phyloP scores from a whole-genome alignment of 192 early-diverging fungal genomes.

The Diversispora epigaea region DNA sequence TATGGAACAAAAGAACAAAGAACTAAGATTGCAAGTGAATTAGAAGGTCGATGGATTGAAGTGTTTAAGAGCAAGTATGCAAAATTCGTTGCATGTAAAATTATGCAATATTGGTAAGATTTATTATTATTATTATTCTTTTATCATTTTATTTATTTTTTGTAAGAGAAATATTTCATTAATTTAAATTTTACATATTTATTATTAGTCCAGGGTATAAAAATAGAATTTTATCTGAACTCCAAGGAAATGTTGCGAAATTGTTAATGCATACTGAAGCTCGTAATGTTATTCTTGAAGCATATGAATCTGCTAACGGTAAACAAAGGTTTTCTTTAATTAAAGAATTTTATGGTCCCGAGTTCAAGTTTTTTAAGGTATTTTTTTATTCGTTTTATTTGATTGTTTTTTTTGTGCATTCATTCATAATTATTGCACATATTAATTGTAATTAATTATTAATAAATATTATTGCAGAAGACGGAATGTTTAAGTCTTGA shows the following conservation, averaged over 20 bases:
- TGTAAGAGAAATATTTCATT: neutral
- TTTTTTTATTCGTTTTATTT: neutral
- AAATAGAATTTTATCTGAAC: constrained; percentile 70
- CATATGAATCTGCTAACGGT: constrained; percentile 76
- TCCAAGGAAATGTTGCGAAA: constrained; percentile 78
- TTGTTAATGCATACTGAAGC: constrained; percentile 89
- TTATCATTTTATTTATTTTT: neutral
- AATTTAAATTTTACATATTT: neutral
- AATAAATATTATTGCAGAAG: neutral
- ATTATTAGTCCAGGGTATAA: constrained; percentile 59
- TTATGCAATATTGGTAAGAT: constrained; percentile 78
- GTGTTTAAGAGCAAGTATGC: constrained; percentile 81
- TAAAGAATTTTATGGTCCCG: constrained; percentile 92
- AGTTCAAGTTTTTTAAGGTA: constrained; percentile 84
- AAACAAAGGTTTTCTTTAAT: constrained; percentile 70
- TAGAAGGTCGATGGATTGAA: constrained; percentile 72
- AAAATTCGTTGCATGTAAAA: constrained; percentile 81
- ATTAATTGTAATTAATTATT: neutral
- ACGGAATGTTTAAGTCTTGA: constrained; percentile 49
- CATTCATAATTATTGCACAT: neutral
- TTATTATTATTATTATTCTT: too few species aligned
- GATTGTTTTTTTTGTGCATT: neutral
- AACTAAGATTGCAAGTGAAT: constrained; percentile 74
- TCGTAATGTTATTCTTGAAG: constrained; percentile 79
- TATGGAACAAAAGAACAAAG: constrained; percentile 78